phyloP scores from a whole-genome alignment of 2,329 filamentous ascomycete species.

The Sporothrix inflata region DNA sequence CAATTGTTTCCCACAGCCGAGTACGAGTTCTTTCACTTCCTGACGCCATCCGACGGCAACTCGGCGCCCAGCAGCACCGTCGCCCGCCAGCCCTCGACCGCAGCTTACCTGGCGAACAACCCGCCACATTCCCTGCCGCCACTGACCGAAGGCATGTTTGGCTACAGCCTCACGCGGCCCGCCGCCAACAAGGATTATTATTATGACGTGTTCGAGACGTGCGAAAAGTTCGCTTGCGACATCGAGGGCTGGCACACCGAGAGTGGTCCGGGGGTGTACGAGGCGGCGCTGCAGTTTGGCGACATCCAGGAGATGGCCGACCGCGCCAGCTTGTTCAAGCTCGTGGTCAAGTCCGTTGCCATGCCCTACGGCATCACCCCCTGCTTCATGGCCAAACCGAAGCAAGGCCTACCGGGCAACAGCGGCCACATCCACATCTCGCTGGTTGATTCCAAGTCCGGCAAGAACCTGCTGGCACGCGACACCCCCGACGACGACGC shows the following conservation, averaged over 20 bases:
- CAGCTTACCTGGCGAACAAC: constrained; percentile 73
- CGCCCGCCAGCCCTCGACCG: constrained; percentile 64
- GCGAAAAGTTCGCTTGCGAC: constrained; percentile 74
- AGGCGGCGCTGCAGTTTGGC: constrained; percentile 90
- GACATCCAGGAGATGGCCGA: constrained; percentile 91
- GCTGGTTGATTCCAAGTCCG: constrained; percentile 73
- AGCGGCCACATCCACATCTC: constrained; percentile 96
- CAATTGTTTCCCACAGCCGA: constrained; percentile 62
- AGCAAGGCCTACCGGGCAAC: constrained; percentile 88
- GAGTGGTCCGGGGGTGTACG: constrained; percentile 90
- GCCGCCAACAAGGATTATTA: constrained; percentile 92
- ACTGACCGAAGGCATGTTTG: constrained; percentile 93
- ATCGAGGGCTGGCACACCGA: constrained; percentile 97
- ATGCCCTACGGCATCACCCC: constrained; percentile 89
- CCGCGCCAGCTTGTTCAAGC: constrained; percentile 90
- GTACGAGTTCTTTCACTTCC: constrained; percentile 94
- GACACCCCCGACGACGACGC: constrained; percentile 71
- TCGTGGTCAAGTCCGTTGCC: constrained; percentile 86
- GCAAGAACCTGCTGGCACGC: constrained; percentile 82
- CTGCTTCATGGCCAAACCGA: constrained; percentile 98
- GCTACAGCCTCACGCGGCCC: constrained; percentile 84
- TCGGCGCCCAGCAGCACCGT: constrained; percentile 37
- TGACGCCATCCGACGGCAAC: constrained; percentile 57
- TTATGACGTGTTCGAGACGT: constrained; percentile 83
- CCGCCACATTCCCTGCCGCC: constrained; percentile 73